Evolutionary conservation across 352 stramenopile genomes (phyloP).

Genomic region (Elongisporangium undulatum): DNA sequence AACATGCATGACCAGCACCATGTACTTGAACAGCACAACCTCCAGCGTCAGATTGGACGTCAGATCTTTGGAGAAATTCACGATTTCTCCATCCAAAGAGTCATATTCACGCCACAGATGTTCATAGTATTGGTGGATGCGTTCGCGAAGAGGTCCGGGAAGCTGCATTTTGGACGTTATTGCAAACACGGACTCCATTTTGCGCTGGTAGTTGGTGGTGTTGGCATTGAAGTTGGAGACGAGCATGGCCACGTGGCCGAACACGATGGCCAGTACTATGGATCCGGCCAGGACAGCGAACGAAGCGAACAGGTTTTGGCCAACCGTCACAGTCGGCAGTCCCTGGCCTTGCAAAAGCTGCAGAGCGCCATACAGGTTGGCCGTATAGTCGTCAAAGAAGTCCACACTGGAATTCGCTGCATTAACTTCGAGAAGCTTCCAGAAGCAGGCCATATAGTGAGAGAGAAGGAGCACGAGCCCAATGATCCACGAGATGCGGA

Average conservation of each 20-base stretch:
- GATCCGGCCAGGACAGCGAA: conserved; percentile 43
- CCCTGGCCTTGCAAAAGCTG: conserved; percentile 55
- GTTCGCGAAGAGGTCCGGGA: conserved; percentile 35
- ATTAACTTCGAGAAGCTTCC: conserved; percentile 24
- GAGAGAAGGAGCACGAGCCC: conserved; percentile 30
- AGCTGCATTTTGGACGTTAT: conserved; percentile 51
- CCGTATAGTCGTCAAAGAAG: conserved; percentile 17
- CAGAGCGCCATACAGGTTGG: conserved; percentile 41
- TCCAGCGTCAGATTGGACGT: conserved; percentile 50
- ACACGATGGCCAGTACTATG: conserved; percentile 53
- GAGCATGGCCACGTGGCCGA: conserved; percentile 54
- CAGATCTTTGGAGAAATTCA: conserved; percentile 40
- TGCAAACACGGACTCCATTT: conserved; percentile 59
- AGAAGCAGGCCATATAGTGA: conserved; percentile 53
- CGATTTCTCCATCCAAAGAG: conserved; percentile 51
- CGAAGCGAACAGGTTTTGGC: conserved; percentile 36
- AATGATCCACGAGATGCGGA: conserved; percentile 34
- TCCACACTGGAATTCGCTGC: not conserved
- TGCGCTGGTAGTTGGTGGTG: conserved; percentile 48
- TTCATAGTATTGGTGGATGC: conserved; percentile 63
- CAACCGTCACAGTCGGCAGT: conserved; percentile 13
- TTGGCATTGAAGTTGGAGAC: conserved; percentile 60
- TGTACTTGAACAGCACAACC: too few species aligned
- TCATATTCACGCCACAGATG: conserved; percentile 66
- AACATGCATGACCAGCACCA: conserved; percentile 55